Evolutionary conservation across 2,329 filamentous ascomycete species (phyloP), one percentile per base, ranked within the genome.

Genomic region (Penicillium brasilianum): DNA sequence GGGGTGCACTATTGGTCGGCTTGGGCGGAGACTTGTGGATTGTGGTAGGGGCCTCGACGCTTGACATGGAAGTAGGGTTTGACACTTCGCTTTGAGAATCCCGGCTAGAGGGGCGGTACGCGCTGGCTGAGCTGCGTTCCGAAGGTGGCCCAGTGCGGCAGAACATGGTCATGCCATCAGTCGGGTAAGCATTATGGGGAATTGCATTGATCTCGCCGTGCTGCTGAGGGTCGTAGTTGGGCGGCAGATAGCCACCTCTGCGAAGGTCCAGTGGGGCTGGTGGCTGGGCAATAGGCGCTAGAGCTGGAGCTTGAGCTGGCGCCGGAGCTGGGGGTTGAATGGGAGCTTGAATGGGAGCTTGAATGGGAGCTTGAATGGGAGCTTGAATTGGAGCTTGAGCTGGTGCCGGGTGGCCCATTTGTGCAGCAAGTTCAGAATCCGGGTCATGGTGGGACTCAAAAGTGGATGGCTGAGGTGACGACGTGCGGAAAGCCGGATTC

Each of bases 111-210:
- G 93, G 92, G 49, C 93, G 86, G 53, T 86, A 88, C 25, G 88
- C 86, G 63, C 87, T 89, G 48, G 85, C 84, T 28, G 89, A 89
- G 77, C 84, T 93, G 77, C 79, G 86, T 78, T 89, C 88, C n/a
- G 87, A 89, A 53, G 84, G 84, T 41, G 89, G 85, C 4, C 88
- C 90, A 41, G 91, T 88, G 61, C 93, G 88, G 77, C 94, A 98
- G 64, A 97, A 90, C 87, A 98, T 96, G 0, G 94, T 97, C 93
- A 98, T 98, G 4, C 93, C 94, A 74, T 98, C 94, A 76, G 90
- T 87, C 0, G 94, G 93, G 74, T 97, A 97, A 10, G 95, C 92
- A 69, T 98, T 96, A 71, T 97, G 93, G 14, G 94, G 93, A 2
- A 96, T 86, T 14, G 87, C 79, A 4, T 88, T 83, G 61, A 91